These are phyloP conservation scores for Aspergillus ibericus DNA, from an alignment of 2,329 filamentous ascomycete species.

Conservation along the genomic window DNA sequence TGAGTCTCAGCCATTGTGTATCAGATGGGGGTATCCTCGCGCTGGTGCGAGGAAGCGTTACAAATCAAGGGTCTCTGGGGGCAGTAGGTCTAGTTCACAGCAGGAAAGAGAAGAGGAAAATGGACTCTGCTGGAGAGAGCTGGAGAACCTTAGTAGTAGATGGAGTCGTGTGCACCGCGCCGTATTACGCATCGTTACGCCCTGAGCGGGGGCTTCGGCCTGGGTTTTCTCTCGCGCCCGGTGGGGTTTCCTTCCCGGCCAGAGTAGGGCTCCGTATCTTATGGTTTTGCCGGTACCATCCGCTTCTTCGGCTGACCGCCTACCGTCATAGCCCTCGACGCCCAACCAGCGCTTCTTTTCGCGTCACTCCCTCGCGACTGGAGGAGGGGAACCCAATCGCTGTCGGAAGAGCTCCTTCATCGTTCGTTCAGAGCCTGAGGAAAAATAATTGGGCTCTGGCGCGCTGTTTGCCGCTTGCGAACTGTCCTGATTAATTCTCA, in stretches of 20 bases:
- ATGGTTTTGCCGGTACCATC: conserved; percentile 10
- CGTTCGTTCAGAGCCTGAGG: no score
- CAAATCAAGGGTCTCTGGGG: conserved; percentile 18
- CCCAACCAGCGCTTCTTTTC: background rate
- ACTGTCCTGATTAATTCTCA: background rate
- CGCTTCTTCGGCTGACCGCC: conserved; percentile 8
- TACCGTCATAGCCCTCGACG: background rate
- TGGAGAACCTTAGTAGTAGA: conserved; percentile 17
- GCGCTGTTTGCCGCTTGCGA: background rate
- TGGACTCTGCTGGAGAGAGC: conserved; percentile 14
- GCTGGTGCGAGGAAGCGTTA: conserved; percentile 19
- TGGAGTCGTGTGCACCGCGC: conserved; percentile 30
- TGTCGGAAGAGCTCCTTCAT: no score
- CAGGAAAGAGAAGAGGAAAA: conserved; percentile 23
- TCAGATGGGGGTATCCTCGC: conserved; percentile 25
- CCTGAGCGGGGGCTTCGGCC: conserved; percentile 26
- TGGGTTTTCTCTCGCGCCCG: background rate
- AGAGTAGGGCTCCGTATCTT: conserved; percentile 19
- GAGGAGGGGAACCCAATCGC: no score
- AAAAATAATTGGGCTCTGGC: background rate
- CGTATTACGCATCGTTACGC: conserved; percentile 19
- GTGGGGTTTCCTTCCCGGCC: background rate
- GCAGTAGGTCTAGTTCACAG: conserved; percentile 19
- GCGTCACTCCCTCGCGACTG: background rate
- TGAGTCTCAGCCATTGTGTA: conserved; percentile 42